A percentile compares a stretch with the other conserved stretches of the same genome.
Conservation (phyloP, 2,329 filamentous ascomycete genomes). For the Cadophora sp. region DNA sequence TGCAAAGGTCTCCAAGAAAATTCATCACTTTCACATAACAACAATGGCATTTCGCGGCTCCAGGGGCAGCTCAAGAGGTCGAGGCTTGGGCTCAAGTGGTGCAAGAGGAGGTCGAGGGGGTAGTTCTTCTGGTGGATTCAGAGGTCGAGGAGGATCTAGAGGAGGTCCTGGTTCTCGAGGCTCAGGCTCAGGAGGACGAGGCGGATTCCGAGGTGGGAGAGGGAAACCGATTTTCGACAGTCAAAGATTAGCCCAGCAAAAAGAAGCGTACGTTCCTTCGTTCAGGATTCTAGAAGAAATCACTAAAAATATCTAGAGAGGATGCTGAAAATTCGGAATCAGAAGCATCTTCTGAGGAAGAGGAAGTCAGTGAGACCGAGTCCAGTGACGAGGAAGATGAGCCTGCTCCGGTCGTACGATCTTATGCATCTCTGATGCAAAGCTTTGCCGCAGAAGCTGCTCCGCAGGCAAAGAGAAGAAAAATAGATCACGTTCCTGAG, state of each 20-base stretch:
- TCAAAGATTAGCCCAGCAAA: slow-evolving; percentile 53
- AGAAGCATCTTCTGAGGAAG: slow-evolving; percentile 50
- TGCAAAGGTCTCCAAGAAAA: not conserved
- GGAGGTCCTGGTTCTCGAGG: slow-evolving; percentile 28
- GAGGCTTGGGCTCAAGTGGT: slow-evolving; percentile 32
- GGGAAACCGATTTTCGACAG: slow-evolving; percentile 54
- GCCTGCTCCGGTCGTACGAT: slow-evolving; percentile 49
- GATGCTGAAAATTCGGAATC: slow-evolving; percentile 42
- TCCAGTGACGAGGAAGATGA: slow-evolving; percentile 53
- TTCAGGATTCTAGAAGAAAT: not conserved
- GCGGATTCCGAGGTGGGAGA: slow-evolving; percentile 41
- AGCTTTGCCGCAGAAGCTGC: slow-evolving; percentile 57
- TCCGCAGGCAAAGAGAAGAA: slow-evolving; percentile 62
- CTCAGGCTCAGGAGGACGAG: slow-evolving; percentile 21
- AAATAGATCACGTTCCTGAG: slow-evolving; percentile 51
- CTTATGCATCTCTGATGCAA: slow-evolving; percentile 65
- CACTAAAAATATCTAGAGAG: slow-evolving; percentile 35
- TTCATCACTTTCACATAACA: not conserved
- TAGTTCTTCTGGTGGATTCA: slow-evolving; percentile 37
- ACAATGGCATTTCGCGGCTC: slow-evolving; percentile 40
- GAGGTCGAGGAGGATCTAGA: slow-evolving; percentile 38
- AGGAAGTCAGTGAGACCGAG: slow-evolving; percentile 50
- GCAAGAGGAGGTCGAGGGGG: slow-evolving; percentile 37
- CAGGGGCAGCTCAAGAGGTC: slow-evolving; percentile 36
- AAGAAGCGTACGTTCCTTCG: slow-evolving; percentile 46